These are phyloP conservation scores for Tylopilus plumbeoviolaceoides DNA, from an alignment of 768 basidiomycete species.

Conservation along the genomic window DNA sequence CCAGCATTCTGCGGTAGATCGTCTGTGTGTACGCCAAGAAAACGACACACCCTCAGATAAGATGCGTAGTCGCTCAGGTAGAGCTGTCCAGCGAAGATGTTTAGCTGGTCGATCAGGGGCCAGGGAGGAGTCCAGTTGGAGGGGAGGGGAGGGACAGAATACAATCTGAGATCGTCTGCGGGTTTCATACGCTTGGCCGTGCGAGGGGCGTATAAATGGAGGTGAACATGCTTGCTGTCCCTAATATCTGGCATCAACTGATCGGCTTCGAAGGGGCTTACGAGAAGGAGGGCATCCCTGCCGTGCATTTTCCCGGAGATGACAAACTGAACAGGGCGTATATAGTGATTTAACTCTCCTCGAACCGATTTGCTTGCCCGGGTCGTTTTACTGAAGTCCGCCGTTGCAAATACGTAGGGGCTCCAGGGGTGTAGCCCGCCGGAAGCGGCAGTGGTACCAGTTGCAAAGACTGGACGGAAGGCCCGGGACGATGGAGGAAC, in stretches of 20 bases:
- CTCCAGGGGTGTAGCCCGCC: neutral
- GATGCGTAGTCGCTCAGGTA: neutral
- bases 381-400: neutral
- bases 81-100: neutral
- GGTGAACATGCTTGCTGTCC: neutral
- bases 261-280: neutral
- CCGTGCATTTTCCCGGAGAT: neutral
- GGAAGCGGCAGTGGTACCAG: too few relatives aligned
- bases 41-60: neutral
- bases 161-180: neutral
- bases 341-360: neutral
- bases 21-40: neutral
- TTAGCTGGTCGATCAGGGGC: neutral
- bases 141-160: neutral
- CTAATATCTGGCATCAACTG: neutral
- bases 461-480: neutral
- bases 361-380: too few relatives aligned
- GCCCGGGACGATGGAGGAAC: neutral
- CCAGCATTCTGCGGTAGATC: neutral
- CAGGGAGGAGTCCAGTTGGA: neutral
- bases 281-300: neutral
- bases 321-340: neutral
- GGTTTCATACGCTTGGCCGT: neutral
- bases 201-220: neutral
- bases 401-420: neutral